These are phyloP conservation scores for Pachysandra terminalis DNA, from an alignment of 164 flowering plant genomes.

Conservation along the genomic window DNA sequence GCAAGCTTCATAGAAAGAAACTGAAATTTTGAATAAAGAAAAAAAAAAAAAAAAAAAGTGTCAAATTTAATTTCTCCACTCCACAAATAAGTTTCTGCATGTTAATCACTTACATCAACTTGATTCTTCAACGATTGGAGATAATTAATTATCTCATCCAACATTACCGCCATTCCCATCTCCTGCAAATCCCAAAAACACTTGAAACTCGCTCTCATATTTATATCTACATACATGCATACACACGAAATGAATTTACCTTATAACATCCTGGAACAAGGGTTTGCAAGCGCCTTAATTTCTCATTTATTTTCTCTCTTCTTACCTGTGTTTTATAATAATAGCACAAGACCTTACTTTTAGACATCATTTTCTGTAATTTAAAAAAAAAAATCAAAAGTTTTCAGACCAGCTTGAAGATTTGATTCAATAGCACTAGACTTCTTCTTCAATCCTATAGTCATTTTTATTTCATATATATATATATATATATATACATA, in stretches of 20 bases:
- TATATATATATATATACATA: no score
- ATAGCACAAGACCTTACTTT: neutral
- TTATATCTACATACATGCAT: no score
- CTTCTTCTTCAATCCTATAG: no score
- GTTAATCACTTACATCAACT: slow-evolving; percentile 43
- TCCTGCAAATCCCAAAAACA: slow-evolving; percentile 34
- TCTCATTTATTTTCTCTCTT: slow-evolving; percentile 69
- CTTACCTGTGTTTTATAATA: slow-evolving; percentile 34
- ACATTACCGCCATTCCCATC: slow-evolving; percentile 80
- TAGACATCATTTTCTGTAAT: no score
- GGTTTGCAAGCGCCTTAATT: slow-evolving; percentile 50
- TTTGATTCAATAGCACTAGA: no score
- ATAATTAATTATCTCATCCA: slow-evolving; percentile 60
- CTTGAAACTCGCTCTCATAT: no score
- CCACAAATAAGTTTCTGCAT: neutral
- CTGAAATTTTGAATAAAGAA: slow-evolving; percentile 30
- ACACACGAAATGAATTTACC: slow-evolving; percentile 35
- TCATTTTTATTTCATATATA: no score
- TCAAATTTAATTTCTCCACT: no score
- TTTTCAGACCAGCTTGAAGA: no score
- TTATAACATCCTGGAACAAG: slow-evolving; percentile 74
- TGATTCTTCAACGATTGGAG: slow-evolving; percentile 59
- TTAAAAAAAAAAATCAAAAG: no score
- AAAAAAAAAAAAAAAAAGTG: slow-evolving; percentile 1
- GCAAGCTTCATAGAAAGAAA: slow-evolving; percentile 69